phyloP scores from a whole-genome alignment of 2,329 filamentous ascomycete genomes.

The Zasmidium citrigriseum region DNA sequence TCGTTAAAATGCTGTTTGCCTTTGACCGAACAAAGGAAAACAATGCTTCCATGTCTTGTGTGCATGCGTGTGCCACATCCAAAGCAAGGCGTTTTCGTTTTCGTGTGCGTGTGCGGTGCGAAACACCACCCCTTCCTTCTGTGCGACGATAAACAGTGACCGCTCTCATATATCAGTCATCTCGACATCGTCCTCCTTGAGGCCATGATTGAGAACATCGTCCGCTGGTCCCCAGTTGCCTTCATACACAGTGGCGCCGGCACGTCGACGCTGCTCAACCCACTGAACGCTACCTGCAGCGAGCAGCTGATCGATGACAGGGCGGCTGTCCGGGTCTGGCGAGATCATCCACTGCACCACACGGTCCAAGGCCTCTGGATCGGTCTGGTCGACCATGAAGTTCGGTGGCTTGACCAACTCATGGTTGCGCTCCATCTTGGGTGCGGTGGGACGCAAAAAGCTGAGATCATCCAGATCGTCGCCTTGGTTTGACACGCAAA shows the following conservation, averaged over 20 bases:
- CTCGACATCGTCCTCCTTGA: conserved; percentile 49
- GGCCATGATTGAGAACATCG: conserved; percentile 57
- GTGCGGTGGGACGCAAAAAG: conserved; percentile 36
- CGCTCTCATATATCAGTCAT: conserved; percentile 58
- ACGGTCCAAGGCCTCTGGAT: conserved; percentile 76
- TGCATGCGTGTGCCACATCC: background rate
- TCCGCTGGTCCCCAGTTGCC: conserved; percentile 88
- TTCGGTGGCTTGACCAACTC: conserved; percentile 70
- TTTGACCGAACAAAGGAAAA: no score
- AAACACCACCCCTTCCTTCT: background rate
- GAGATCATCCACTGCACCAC: conserved; percentile 88
- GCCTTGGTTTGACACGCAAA: conserved; percentile 30
- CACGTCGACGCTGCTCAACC: conserved; percentile 74
- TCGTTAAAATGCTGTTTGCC: background rate
- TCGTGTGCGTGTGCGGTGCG: background rate
- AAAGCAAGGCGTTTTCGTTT: background rate
- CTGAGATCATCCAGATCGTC: conserved; percentile 42
- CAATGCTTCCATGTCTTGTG: background rate
- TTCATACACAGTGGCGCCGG: conserved; percentile 93
- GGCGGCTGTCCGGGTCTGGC: conserved; percentile 71
- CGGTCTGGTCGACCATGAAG: conserved; percentile 81
- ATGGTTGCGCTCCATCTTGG: conserved; percentile 34
- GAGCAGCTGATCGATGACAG: conserved; percentile 72
- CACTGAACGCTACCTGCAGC: conserved; percentile 74
- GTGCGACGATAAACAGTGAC: background rate